Conservation (phyloP, 164 flowering plant genomes). For the Vitis labrusca region DNA sequence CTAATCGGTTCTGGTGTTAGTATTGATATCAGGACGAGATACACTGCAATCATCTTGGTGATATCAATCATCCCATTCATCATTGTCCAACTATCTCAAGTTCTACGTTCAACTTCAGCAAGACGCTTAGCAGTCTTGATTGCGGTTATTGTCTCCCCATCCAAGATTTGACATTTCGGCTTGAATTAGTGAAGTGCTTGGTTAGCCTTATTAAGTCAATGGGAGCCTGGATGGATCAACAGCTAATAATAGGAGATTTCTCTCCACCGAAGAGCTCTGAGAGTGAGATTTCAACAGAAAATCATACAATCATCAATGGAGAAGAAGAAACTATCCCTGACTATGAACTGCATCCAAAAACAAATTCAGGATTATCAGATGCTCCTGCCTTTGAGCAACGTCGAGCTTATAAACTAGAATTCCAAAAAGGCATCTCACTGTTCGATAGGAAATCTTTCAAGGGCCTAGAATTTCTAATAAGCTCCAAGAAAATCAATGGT, state of each 20-base stretch:
- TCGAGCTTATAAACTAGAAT: constrained; percentile 84
- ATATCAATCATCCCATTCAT: constrained; percentile 83
- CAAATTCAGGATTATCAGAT: constrained; percentile 67
- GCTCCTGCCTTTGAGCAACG: constrained; percentile 93
- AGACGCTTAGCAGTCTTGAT: constrained; percentile 64
- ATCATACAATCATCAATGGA: constrained; percentile 35
- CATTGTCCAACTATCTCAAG: constrained; percentile 74
- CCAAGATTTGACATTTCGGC: constrained; percentile 87
- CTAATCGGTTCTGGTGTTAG: constrained; percentile 80
- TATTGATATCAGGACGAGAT: constrained; percentile 76
- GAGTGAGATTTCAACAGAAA: constrained; percentile 51
- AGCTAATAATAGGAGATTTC: constrained; percentile 57
- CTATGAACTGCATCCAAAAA: constrained; percentile 70
- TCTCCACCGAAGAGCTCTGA: constrained; percentile 48
- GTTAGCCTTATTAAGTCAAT: constrained; percentile 80
- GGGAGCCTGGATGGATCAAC: constrained; percentile 98
- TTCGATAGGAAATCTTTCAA: constrained; percentile 94
- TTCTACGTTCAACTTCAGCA: constrained; percentile 55
- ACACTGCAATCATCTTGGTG: constrained; percentile 85
- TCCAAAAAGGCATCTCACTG: constrained; percentile 90
- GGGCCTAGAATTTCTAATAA: constrained; percentile 91
- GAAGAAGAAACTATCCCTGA: constrained; percentile 71
- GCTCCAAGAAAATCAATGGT: constrained; percentile 68
- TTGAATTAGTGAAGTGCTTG: constrained; percentile 93
- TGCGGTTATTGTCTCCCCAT: constrained; percentile 70